Evolutionary conservation across 306 rosid species (phyloP), one percentile per base, ranked within the genome.

Genomic region (Mucuna pruriens): DNA sequence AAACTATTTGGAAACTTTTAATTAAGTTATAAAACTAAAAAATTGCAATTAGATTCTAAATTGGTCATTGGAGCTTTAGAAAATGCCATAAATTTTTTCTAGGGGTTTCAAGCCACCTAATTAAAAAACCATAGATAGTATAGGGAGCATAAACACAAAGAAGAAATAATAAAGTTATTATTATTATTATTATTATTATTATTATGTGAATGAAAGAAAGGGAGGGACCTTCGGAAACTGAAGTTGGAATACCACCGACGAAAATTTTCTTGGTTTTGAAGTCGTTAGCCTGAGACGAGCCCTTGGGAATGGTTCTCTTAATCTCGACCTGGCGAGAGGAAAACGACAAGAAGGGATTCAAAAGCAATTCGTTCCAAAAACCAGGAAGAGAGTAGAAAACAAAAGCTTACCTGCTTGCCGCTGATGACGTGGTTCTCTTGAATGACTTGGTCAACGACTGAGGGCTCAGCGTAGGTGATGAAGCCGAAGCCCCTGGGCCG

Each of bases 291-390:
- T 91, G 97, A 33, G 91, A 92, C 36, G 92, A 87, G 20, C 99
- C 97, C 82, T 93, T 95, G 1, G 99, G 99, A 65, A 95, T 90
- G 26, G 99, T 95, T 85, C 97, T 91, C 84, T 95, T 95, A 62
- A 93, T 95, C 87, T 95, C 97, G 75, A 95, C 95, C 99, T 95
- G 33, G 62, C 23, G 46, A 68, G 65, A 57, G 34, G 34, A 57
- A 75, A 33, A n/a, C 26, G 16, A 42, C 13, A 26, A 1, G 6
- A 23, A 7, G 5, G 70, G 25, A 20, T 26, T 5, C 9, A 62
- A 33, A 22, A 15, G 4, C 23, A n/a, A 2, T 0, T 0, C 1
- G 0, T 0, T 12, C 10, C 5, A n/a, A 5, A 36, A 65, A 15
- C 13, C 15, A 1, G 29, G 4, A 11, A 66, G 19, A 66, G n/a